A percentile compares a stretch with the other conserved stretches of the same genome.
phyloP scores from a whole-genome alignment of 1,284 basidiomycete genomes.

The Puccinia polysora region DNA sequence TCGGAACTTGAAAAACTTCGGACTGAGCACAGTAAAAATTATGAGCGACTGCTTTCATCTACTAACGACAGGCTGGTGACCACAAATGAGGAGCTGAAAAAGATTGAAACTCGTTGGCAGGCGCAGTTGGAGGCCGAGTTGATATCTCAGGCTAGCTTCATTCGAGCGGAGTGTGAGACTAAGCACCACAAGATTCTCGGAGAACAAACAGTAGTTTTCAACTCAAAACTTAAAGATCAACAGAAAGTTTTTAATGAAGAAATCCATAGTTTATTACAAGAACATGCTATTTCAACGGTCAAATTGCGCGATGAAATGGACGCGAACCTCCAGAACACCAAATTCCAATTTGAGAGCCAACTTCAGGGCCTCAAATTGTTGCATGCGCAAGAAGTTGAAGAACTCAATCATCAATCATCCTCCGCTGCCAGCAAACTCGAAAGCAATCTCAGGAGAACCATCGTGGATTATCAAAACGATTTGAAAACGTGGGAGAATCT shows the following conservation, averaged over 20 bases:
- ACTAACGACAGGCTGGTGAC: constrained; percentile 3
- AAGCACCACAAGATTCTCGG: constrained; percentile 8
- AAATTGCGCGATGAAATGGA: background rate
- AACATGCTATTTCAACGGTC: background rate
- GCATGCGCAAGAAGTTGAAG: background rate
- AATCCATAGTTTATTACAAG: background rate
- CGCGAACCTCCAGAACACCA: background rate
- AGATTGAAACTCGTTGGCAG: constrained; percentile 17
- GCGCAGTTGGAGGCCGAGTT: constrained; percentile 10
- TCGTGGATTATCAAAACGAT: background rate
- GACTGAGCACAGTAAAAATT: constrained; percentile 6
- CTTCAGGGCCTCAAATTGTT: constrained; percentile 4
- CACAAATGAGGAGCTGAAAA: constrained; percentile 6
- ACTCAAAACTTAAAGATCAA: background rate
- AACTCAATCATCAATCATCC: background rate
- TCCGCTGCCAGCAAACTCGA: background rate
- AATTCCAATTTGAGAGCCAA: background rate
- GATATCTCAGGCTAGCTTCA: constrained; percentile 14
- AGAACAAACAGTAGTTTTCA: background rate
- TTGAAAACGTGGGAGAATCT: background rate
- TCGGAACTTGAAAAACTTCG: constrained; percentile 4
- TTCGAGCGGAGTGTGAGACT: constrained; percentile 10
- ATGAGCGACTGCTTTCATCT: background rate
- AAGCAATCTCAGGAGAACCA: background rate
- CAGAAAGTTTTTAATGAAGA: background rate